Conservation (phyloP, 2,329 filamentous ascomycete species). For the Blastomyces parvus region DNA sequence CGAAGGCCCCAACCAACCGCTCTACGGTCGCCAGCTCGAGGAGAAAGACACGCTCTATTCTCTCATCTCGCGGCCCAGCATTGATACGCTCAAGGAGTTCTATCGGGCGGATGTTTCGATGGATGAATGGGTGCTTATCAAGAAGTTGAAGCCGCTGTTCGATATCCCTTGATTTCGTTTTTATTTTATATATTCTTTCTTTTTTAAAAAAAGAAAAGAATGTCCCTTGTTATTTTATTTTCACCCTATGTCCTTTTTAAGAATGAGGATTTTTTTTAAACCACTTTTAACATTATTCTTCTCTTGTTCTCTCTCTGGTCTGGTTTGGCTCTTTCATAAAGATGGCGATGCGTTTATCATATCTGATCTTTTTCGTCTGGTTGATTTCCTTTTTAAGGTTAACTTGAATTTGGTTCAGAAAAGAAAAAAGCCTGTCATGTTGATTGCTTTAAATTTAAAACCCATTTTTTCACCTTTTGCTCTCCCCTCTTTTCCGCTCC, state of each 20-base stretch:
- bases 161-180: conserved; percentile 58
- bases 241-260: neutral
- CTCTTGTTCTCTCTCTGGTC: neutral
- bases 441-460: neutral
- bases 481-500: too few relatives aligned
- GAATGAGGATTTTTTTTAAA: neutral
- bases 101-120: conserved; percentile 79
- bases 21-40: conserved; percentile 90
- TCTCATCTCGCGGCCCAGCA: conserved; percentile 74
- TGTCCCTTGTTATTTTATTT: neutral
- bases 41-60: conserved; percentile 84
- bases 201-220: too few relatives aligned
- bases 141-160: conserved; percentile 90
- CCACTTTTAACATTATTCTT: neutral
- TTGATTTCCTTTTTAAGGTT: neutral
- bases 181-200: neutral
- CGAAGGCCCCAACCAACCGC: conserved; percentile 83
- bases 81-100: conserved; percentile 93
- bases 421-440: too few relatives aligned
- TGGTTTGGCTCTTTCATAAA: neutral
- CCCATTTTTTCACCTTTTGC: too few relatives aligned
- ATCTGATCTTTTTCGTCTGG: neutral
- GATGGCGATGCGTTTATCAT: neutral
- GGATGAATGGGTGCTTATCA: conserved; percentile 91
- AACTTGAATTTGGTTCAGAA: neutral